Percentiles rank a stretch among this genome's conserved stretches.
Conservation (phyloP, 148 eudicot genomes). For the Beta vulgaris region DNA sequence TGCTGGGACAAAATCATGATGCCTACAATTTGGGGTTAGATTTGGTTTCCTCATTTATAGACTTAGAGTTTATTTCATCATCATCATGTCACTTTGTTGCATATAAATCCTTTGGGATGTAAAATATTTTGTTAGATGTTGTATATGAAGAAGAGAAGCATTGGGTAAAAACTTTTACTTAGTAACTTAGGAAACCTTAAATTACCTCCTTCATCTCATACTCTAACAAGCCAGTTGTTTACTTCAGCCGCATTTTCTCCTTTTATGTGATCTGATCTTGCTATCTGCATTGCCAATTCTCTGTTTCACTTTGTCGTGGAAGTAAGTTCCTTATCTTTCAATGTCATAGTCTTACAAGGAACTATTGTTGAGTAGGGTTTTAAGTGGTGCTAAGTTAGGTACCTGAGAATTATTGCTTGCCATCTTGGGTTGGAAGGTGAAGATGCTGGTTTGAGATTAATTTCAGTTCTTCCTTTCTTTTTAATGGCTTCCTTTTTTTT, state of each 20-base stretch:
- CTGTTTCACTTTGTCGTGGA: not conserved
- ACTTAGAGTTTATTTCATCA: conserved; percentile 13
- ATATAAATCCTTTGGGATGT: conserved; percentile 13
- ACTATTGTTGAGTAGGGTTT: not conserved
- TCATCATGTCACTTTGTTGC: conserved; percentile 16
- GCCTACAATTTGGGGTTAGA: conserved; percentile 11
- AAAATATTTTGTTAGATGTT: not conserved
- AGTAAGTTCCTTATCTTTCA: not conserved
- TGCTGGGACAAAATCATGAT: conserved; percentile 25
- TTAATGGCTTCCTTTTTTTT: not conserved
- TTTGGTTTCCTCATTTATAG: conserved; percentile 18
- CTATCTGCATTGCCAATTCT: not conserved
- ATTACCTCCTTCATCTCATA: not conserved
- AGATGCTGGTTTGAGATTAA: not conserved
- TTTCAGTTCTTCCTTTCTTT: conserved; percentile 5
- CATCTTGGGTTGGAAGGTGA: conserved; percentile 11
- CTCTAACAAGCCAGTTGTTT: not conserved
- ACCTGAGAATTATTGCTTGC: not conserved
- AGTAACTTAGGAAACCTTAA: not conserved
- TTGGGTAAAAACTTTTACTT: not conserved
- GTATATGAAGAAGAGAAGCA: not conserved
- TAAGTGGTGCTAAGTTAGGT: not conserved
- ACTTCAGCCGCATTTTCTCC: not conserved
- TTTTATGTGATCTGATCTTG: not conserved
- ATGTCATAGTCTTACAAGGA: not conserved